Percentiles rank a stretch among this genome's conserved stretches.
These are phyloP conservation scores for Lithocarpus polystachyus DNA, from an alignment of 306 rosid genomes.

Conservation along the genomic window DNA sequence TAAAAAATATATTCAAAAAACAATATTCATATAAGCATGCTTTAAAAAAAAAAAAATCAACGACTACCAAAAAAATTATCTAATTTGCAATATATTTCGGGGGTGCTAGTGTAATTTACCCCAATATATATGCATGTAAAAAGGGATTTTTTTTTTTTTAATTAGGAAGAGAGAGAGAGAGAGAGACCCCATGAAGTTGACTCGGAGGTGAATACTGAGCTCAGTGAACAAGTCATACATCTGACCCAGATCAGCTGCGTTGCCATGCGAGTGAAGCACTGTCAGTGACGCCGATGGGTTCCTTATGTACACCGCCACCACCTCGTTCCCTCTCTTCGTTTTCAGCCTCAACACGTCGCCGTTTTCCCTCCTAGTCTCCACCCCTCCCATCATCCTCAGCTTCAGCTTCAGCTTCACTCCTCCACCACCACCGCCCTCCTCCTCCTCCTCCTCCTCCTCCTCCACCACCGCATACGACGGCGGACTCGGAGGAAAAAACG, in stretches of 20 bases:
- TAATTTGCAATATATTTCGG: no score
- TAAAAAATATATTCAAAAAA: neutral
- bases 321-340: conserved; percentile 70
- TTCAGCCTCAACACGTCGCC: conserved; percentile 79
- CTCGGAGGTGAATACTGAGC: conserved; percentile 80
- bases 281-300: conserved; percentile 72
- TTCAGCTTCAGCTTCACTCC: conserved; percentile 31
- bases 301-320: conserved; percentile 62
- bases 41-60: neutral
- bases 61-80: no score
- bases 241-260: conserved; percentile 98
- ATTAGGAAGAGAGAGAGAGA: neutral
- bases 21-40: neutral
- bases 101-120: no score
- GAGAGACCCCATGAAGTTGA: conserved; percentile 82
- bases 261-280: conserved; percentile 80
- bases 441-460: conserved; percentile 34
- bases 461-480: conserved; percentile 68
- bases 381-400: conserved; percentile 52
- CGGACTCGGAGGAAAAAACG: conserved; percentile 89
- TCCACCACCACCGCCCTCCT: conserved; percentile 14
- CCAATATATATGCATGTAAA: neutral
- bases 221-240: conserved; percentile 83
- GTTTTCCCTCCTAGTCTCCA: conserved; percentile 46
- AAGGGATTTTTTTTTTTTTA: no score